A percentile compares a stretch with the other conserved stretches of the same genome.
Conservation (phyloP, 1,284 basidiomycete species). For the Cryptococcus sp. region DNA sequence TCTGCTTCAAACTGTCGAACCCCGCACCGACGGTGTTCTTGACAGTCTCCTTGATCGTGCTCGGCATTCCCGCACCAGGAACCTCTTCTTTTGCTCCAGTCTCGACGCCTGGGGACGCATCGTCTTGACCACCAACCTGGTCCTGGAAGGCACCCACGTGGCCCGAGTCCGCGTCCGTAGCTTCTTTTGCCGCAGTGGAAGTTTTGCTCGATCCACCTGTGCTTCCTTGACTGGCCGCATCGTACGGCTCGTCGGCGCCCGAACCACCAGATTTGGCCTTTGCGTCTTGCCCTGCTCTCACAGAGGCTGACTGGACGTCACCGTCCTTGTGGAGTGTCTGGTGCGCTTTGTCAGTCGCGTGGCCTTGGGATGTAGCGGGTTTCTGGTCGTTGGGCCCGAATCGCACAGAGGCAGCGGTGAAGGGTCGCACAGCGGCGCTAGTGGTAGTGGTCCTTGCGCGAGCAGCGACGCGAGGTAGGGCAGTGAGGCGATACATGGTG, state of each 20-base stretch:
- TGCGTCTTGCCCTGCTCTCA: slow-evolving; percentile 27
- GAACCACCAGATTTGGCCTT: slow-evolving; percentile 15
- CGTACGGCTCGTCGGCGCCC: slow-evolving; percentile 29
- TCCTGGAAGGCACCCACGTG: slow-evolving; percentile 27
- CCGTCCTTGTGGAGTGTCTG: slow-evolving; percentile 25
- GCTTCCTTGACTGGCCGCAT: slow-evolving; percentile 32
- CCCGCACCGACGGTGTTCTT: slow-evolving; percentile 19
- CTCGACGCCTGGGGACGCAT: slow-evolving; percentile 21
- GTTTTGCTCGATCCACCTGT: slow-evolving; percentile 30
- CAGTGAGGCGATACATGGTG: slow-evolving; percentile 2
- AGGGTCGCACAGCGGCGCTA: not conserved
- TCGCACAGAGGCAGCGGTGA: not conserved
- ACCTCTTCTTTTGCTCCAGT: slow-evolving; percentile 38
- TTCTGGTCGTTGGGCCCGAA: slow-evolving; percentile 2
- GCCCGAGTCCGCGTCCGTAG: slow-evolving; percentile 13
- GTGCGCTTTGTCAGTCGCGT: slow-evolving; percentile 34
- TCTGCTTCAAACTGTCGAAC: slow-evolving; percentile 24
- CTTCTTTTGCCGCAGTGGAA: slow-evolving; percentile 14
- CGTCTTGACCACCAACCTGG: slow-evolving; percentile 41
- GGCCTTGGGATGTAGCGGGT: slow-evolving; percentile 32
- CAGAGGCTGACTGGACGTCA: slow-evolving; percentile 37
- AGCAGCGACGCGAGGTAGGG: not conserved
- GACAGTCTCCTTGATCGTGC: slow-evolving; percentile 20
- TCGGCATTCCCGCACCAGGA: slow-evolving; percentile 13
- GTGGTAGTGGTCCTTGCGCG: slow-evolving; percentile 1